Evolutionary conservation across 2,329 filamentous ascomycete genomes (phyloP).

Genomic region (Cordyceps cateniannulata): DNA sequence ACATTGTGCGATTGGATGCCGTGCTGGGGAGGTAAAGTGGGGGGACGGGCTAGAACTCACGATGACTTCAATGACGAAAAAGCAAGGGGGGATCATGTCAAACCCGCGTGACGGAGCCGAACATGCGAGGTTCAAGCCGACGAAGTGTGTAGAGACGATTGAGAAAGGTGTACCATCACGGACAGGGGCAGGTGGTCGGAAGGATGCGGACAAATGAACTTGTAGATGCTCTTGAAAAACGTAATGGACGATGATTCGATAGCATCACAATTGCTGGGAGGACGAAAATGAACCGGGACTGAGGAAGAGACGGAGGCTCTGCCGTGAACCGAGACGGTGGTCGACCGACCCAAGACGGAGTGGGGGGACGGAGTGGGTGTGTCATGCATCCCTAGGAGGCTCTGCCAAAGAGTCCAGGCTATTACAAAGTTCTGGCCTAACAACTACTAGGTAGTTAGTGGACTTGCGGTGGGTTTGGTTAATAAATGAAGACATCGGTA

Average conservation of each 20-base stretch:
- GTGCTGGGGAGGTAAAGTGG: too few species aligned
- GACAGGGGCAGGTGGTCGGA: neutral
- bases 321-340: slow-evolving; percentile 9
- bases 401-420: neutral
- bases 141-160: neutral
- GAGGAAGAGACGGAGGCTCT: neutral
- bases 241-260: neutral
- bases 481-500: neutral
- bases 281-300: slow-evolving; percentile 10
- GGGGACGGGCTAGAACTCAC: neutral
- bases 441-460: neutral
- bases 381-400: neutral
- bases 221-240: neutral
- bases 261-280: neutral
- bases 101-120: neutral
- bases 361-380: neutral
- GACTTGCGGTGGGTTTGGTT: neutral
- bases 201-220: neutral
- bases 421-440: neutral
- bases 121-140: neutral
- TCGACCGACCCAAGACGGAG: neutral
- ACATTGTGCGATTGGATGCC: too few species aligned
- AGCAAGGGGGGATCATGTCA: neutral
- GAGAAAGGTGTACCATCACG: too few species aligned
- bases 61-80: slow-evolving; percentile 10